Evolutionary conservation across 352 stramenopile genomes (phyloP), one percentile per base, ranked within the genome.

Genomic region (Thraustochytrium striatum): DNA sequence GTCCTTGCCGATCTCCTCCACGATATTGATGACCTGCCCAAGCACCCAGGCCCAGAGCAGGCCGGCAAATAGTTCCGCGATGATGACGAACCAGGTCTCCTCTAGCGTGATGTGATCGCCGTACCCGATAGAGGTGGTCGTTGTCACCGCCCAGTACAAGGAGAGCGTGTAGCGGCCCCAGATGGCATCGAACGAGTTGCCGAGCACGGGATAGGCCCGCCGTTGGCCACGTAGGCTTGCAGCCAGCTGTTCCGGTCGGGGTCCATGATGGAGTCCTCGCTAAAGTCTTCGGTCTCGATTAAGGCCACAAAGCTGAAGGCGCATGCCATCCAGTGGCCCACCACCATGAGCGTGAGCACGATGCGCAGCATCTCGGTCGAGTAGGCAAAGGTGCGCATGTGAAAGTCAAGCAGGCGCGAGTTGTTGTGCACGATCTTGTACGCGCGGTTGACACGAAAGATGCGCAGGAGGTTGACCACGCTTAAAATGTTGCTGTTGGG

Each of bases 101-200:
- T 39, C 65, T 13, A 70, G 16, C 9, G 65, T 75, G 32, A 30
- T 16, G 30, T 61, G 7, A 33, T 75, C 65, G 25, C 65, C 65
- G 30, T 75, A 75, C 1, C 65, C 65, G 30, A 75, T 38, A 16
- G 65, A 75, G 16, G 65, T 50, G 2, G 52, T 75, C n/a, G 65
- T 62, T 16, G 65, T 75, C 41, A 75, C 44, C 19, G 65, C 65
- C 65, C 65, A 75, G 35, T 75, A 75, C 5, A 75, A 38, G 1
- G 16, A 13, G 7, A 75, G 52, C 8, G 65, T 75, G 47, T 75
- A 75, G 16, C 65, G 44, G 16, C 65, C 65, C 65, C 65, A 61
- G 19, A 32, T 32, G 39, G 65, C 65, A 21, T 75, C 8, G 16
- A 75, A 44, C 9, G 11, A 11, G 35, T 75, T 75, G 47, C 65